These are phyloP conservation scores for Falciphora oryzae DNA, from an alignment of 2,329 filamentous ascomycete genomes.

Conservation along the genomic window DNA sequence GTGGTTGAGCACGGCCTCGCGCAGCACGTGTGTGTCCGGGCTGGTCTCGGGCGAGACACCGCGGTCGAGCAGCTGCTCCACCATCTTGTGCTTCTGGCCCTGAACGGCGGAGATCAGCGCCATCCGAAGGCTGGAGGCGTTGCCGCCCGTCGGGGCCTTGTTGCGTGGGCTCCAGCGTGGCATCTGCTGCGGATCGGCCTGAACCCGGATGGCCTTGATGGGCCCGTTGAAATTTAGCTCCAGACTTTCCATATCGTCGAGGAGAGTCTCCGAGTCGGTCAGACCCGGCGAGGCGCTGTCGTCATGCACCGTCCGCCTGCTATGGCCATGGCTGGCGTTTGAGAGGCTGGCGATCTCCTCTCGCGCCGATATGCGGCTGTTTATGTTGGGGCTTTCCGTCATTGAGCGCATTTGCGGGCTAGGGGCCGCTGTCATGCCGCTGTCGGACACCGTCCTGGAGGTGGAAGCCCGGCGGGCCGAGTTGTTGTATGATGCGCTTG, in stretches of 20 bases:
- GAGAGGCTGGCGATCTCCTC: constrained; percentile 18
- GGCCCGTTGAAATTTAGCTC: constrained; percentile 34
- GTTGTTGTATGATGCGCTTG: constrained; percentile 10
- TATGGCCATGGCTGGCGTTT: not conserved
- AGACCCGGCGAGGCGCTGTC: constrained; percentile 23
- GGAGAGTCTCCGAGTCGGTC: constrained; percentile 28
- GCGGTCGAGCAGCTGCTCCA: constrained; percentile 53
- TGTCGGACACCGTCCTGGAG: constrained; percentile 17
- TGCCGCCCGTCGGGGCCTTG: constrained; percentile 28
- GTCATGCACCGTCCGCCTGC: constrained; percentile 14
- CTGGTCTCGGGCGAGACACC: constrained; percentile 47
- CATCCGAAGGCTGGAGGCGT: constrained; percentile 37
- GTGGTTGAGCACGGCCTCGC: constrained; percentile 44
- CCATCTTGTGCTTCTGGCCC: constrained; percentile 48
- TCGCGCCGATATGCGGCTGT: constrained; percentile 22
- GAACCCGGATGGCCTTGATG: constrained; percentile 40
- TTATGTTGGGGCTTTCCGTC: constrained; percentile 10
- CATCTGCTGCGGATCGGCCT: constrained; percentile 44
- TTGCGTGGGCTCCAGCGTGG: constrained; percentile 47
- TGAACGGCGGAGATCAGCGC: constrained; percentile 49
- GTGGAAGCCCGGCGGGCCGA: constrained; percentile 21
- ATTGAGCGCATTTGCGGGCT: not conserved
- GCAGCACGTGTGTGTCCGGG: constrained; percentile 41
- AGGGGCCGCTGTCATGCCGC: not conserved
- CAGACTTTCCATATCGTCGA: constrained; percentile 29